Base-by-base conservation (phyloP, 176 grass and related monocot species). In the Areca catechu region DNA sequence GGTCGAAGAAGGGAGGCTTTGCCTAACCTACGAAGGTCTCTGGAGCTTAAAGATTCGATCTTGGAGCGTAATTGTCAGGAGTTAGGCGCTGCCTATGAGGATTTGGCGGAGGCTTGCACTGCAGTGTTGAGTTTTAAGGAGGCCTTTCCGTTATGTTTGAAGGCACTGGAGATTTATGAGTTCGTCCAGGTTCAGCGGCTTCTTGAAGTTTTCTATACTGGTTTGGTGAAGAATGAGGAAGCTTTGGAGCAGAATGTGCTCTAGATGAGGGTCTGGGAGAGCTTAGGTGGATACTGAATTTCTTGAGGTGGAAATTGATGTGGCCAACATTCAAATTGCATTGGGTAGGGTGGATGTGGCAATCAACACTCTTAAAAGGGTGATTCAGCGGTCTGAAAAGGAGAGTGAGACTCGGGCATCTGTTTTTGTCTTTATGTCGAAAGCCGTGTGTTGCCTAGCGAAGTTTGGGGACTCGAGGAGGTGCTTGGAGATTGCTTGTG, bases 401-500 rank as follows among this genome's bases (percentile, higher is more conserved):
- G 83, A 85, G 18, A 91, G 78, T 2, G 81, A 85, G 63, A 70
- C 78, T 29, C 60, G 79, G 19, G 83, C 81, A 19, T 80, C 85
- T 12, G 79, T 80, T 19, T 68, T 85, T 48, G 65, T 85, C 14
- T 14, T 71, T 0, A 88, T 83, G 83, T 75, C 81, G 1, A 80
- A 85, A 52, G 56, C 71, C 48, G 74, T 92, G 68, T 82, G 21
- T 58, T 59, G 57, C 9, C 54, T 83, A 65, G 77, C 91, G 24
- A 83, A 78, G 55, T 70, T 60, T 34, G 63, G 16, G 4, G 87
- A 97, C 30, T 66, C 83, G 0, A 97, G 62, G 50, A 63, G 72
- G 19, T 97, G 81, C 25, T 62, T 97, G 48, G 80, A 91, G 56
- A 83, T 91, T 69, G 69, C 87, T 71, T 62, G 66, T 48, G 75